phyloP scores from a whole-genome alignment of 2,329 filamentous ascomycete species.

The Polytolypa hystricis region DNA sequence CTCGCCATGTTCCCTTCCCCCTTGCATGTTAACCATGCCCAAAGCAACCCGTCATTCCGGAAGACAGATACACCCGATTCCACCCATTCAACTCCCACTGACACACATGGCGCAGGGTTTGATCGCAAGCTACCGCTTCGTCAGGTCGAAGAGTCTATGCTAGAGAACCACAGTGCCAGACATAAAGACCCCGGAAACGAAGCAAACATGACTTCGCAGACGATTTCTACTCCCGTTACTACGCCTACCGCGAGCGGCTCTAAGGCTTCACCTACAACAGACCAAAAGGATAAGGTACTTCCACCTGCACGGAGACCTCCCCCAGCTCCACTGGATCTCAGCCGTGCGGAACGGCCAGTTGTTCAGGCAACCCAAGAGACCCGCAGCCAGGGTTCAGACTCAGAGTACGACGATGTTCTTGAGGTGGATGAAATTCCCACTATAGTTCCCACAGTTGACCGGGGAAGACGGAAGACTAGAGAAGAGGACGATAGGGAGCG shows the following conservation, averaged over 20 bases:
- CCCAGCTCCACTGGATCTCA: constrained; percentile 71
- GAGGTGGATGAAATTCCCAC: constrained; percentile 54
- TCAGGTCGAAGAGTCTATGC: too few species aligned
- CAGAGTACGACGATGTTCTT: constrained; percentile 70
- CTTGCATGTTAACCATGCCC: constrained; percentile 1
- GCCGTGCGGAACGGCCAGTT: constrained; percentile 32
- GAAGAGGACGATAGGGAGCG: constrained; percentile 77
- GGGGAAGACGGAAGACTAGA: constrained; percentile 71
- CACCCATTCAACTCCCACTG: not conserved
- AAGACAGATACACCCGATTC: constrained; percentile 1
- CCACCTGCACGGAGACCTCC: constrained; percentile 67
- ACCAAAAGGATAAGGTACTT: constrained; percentile 28
- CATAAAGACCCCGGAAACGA: not conserved
- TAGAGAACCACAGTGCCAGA: too few species aligned
- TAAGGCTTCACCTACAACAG: not conserved
- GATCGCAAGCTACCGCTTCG: not conserved
- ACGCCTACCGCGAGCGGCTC: not conserved
- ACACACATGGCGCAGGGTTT: not conserved
- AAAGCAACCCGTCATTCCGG: not conserved
- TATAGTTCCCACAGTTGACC: constrained; percentile 37
- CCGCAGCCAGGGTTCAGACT: constrained; percentile 53
- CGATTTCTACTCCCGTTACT: not conserved
- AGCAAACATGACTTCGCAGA: not conserved
- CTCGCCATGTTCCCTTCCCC: constrained; percentile 1
- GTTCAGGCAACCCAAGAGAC: constrained; percentile 34